Evolutionary conservation across 345 rosid species (phyloP).

Genomic region (Sisymbrium irio): DNA sequence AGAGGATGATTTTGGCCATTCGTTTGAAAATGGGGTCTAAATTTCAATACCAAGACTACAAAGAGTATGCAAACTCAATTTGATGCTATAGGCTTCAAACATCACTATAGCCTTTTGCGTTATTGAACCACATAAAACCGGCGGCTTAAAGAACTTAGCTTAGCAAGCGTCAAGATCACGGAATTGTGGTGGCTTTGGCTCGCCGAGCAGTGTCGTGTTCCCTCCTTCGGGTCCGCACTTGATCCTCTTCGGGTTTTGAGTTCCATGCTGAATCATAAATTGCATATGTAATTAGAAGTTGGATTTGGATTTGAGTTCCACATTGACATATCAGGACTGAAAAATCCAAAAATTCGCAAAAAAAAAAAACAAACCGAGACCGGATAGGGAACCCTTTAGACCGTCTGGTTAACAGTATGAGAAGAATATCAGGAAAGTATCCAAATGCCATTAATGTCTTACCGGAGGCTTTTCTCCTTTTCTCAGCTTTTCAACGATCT

Average conservation of each 20-base stretch:
- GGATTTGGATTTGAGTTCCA: background rate
- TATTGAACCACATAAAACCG: constrained; percentile 35
- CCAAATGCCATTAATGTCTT: constrained; percentile 31
- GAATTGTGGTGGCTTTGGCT: constrained; percentile 86
- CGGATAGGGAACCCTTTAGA: background rate
- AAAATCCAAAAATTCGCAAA: background rate
- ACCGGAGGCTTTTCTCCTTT: constrained; percentile 93
- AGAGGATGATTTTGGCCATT: background rate
- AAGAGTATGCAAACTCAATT: constrained; percentile 29
- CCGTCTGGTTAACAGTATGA: too few relatives aligned
- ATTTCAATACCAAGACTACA: constrained; percentile 22
- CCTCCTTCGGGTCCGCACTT: constrained; percentile 96
- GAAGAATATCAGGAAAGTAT: background rate
- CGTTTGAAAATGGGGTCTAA: constrained; percentile 17
- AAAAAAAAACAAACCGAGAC: background rate
- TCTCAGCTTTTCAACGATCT: constrained; percentile 82
- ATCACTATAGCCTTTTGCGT: constrained; percentile 36
- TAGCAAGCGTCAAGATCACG: constrained; percentile 94
- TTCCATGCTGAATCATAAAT: constrained; percentile 61
- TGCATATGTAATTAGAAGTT: background rate
- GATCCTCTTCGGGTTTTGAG: constrained; percentile 87
- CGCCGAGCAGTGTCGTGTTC: constrained; percentile 67
- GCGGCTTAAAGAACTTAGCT: constrained; percentile 20
- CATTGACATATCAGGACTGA: background rate
- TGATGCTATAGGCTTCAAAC: constrained; percentile 23